Evolutionary conservation across 176 grass and related monocot genomes (phyloP).

Genomic region (Avena atlantica): DNA sequence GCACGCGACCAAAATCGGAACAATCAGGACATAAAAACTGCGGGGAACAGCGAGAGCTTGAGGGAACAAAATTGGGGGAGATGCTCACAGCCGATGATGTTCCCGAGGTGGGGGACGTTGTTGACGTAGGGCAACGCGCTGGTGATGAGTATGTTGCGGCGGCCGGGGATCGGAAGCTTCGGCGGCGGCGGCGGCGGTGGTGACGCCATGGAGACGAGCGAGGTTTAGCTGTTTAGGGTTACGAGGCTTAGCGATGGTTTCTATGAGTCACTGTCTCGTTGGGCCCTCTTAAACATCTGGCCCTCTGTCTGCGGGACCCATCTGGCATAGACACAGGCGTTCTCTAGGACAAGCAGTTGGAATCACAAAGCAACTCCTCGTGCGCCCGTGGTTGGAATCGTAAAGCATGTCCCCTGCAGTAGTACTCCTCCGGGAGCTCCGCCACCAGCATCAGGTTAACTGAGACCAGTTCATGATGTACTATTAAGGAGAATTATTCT

Average conservation of each 20-base stretch:
- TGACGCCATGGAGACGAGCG: constrained; percentile 33
- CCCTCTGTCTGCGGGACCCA: neutral
- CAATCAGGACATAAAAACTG: neutral
- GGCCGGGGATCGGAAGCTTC: constrained; percentile 70
- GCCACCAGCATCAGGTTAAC: neutral
- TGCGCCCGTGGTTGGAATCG: neutral
- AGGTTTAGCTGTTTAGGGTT: constrained; percentile 36
- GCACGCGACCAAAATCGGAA: neutral
- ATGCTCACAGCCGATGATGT: constrained; percentile 83
- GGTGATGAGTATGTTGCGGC: constrained; percentile 84
- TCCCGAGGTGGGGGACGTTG: constrained; percentile 83
- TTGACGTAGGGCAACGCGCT: constrained; percentile 87
- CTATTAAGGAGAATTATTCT: neutral
- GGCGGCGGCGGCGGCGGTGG: constrained; percentile 37
- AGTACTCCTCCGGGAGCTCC: neutral
- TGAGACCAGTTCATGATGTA: neutral
- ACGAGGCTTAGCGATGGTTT: constrained; percentile 19
- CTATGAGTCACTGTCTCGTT: neutral
- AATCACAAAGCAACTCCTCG: constrained; percentile 23
- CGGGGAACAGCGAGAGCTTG: neutral
- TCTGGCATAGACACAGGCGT: neutral
- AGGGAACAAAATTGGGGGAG: neutral
- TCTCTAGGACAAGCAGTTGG: neutral
- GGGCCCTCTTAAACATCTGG: constrained; percentile 15
- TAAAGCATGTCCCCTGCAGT: neutral